Evolutionary conservation across 140 eudicot genomes (phyloP).

Genomic region (Senecio squalidus): DNA sequence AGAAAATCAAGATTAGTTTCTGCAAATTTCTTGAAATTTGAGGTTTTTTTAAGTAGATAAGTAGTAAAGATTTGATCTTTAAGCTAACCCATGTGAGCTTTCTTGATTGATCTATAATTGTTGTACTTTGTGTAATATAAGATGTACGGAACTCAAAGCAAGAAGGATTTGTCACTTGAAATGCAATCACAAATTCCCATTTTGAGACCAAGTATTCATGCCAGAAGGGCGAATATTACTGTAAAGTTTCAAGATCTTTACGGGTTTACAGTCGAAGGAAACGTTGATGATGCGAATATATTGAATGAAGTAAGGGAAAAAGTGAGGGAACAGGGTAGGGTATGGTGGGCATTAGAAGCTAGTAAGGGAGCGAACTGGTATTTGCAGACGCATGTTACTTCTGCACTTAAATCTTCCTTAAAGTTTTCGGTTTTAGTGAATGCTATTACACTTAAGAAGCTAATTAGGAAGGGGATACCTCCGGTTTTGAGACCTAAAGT

Average conservation of each 20-base stretch:
- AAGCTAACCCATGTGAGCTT: constrained; percentile 9
- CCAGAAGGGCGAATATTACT: constrained; percentile 87
- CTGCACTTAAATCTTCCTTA: constrained; percentile 69
- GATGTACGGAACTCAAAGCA: constrained; percentile 75
- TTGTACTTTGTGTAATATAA: not conserved
- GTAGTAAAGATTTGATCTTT: constrained; percentile 24
- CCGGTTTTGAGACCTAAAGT: constrained; percentile 84
- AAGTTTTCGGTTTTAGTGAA: constrained; percentile 72
- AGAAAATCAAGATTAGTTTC: not conserved
- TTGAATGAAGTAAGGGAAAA: constrained; percentile 95
- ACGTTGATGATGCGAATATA: constrained; percentile 96
- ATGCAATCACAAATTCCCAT: constrained; percentile 57
- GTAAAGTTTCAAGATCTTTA: constrained; percentile 96
- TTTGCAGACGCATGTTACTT: constrained; percentile 45
- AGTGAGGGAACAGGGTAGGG: constrained; percentile 88
- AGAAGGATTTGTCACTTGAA: constrained; percentile 51
- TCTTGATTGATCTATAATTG: constrained; percentile 1
- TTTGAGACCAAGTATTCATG: constrained; percentile 85
- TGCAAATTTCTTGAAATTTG: too few species aligned
- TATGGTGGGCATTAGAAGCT: constrained; percentile 98
- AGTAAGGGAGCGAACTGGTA: constrained; percentile 94
- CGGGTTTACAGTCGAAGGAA: constrained; percentile 95
- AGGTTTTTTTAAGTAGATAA: not conserved
- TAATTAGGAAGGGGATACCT: constrained; percentile 89
- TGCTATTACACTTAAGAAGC: constrained; percentile 77